Percentiles rank a stretch among this genome's conserved stretches.
phyloP scores from a whole-genome alignment of 2,329 filamentous ascomycete genomes.

The Pleurostoma richardsiae region DNA sequence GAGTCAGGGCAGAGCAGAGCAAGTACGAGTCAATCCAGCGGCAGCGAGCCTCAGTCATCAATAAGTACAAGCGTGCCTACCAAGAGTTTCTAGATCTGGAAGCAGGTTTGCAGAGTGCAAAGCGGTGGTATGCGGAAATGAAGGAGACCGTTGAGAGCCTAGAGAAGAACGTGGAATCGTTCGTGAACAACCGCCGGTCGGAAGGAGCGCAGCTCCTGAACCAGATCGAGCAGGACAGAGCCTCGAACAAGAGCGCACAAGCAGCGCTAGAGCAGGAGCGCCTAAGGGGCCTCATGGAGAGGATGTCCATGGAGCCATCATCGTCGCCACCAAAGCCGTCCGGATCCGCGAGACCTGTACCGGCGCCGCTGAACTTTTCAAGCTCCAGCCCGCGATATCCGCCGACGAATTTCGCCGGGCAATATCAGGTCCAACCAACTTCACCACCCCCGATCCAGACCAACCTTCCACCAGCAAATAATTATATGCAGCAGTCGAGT shows the following conservation, averaged over 20 bases:
- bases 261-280: constrained; percentile 85
- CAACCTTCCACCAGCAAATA: constrained; percentile 25
- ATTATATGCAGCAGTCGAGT: constrained; percentile 31
- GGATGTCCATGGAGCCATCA: constrained; percentile 79
- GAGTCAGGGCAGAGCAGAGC: constrained; percentile 87
- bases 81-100: constrained; percentile 89
- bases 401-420: constrained; percentile 47
- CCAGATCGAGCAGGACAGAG: constrained; percentile 78
- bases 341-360: constrained; percentile 27
- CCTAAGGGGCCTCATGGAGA: constrained; percentile 85
- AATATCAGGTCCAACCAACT: constrained; percentile 50
- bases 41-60: constrained; percentile 74
- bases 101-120: constrained; percentile 79
- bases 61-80: constrained; percentile 84
- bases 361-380: constrained; percentile 28
- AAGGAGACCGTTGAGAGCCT: constrained; percentile 87
- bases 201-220: constrained; percentile 87
- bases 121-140: constrained; percentile 95
- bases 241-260: constrained; percentile 50
- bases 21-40: constrained; percentile 88
- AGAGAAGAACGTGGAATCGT: constrained; percentile 92
- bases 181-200: constrained; percentile 88
- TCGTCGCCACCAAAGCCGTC: constrained; percentile 30
- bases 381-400: constrained; percentile 42
- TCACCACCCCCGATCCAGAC: constrained; percentile 48